Conservation (phyloP, 306 rosid genomes). For the Quercus variabilis region DNA sequence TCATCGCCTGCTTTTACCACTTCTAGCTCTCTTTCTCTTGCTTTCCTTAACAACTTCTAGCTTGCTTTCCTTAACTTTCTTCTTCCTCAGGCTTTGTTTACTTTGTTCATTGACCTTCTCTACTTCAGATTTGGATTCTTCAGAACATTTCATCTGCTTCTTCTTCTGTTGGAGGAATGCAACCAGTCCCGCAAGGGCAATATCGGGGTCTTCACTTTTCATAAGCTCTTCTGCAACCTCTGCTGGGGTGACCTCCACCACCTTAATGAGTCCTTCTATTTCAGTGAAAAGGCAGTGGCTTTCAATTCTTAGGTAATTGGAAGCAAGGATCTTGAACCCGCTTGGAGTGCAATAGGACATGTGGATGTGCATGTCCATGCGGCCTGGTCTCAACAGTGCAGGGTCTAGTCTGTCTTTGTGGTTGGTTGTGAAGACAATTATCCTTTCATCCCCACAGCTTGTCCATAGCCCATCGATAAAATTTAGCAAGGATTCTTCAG, state of each 20-base stretch:
- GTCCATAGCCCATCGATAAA: slow-evolving; percentile 31
- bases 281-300: slow-evolving; percentile 16
- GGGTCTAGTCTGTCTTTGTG: slow-evolving; percentile 27
- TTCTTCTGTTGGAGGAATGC: slow-evolving; percentile 19
- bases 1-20: not conserved
- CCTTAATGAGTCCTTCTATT: slow-evolving; percentile 22
- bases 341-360: slow-evolving; percentile 32
- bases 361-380: slow-evolving; percentile 41
- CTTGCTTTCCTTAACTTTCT: not conserved
- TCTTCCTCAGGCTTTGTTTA: not conserved
- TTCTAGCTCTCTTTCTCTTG: not conserved
- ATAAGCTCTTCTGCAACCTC: slow-evolving; percentile 39
- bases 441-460: slow-evolving; percentile 29
- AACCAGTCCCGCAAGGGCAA: slow-evolving; percentile 18
- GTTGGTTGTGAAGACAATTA: slow-evolving; percentile 27
- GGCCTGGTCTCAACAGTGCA: slow-evolving; percentile 42
- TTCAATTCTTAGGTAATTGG: slow-evolving; percentile 14
- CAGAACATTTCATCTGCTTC: slow-evolving; percentile 3
- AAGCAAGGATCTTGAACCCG: slow-evolving; percentile 29
- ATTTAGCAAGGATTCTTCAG: not conserved
- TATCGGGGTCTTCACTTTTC: slow-evolving; percentile 21
- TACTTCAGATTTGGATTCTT: not conserved
- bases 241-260: slow-evolving; percentile 29
- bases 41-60: not conserved
- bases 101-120: not conserved